Evolutionary conservation across 306 rosid genomes (phyloP).

Genomic region (Vicia faba): DNA sequence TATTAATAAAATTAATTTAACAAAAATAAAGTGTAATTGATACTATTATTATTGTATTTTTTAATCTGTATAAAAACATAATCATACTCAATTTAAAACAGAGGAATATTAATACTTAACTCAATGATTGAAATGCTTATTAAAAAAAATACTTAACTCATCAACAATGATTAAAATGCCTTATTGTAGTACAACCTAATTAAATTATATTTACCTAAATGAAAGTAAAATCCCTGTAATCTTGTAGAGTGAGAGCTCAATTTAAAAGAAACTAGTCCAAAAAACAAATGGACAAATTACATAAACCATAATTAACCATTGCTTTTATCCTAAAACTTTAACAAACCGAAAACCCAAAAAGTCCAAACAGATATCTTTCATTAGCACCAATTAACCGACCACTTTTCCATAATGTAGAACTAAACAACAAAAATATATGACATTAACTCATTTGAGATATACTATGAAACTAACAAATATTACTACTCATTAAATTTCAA

Average conservation of each 20-base stretch:
- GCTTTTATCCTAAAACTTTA: background rate
- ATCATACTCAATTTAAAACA: too few relatives aligned
- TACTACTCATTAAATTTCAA: constrained; percentile 41
- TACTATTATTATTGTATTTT: too few relatives aligned
- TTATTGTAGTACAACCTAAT: background rate
- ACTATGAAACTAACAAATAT: constrained; percentile 5
- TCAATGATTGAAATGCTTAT: too few relatives aligned
- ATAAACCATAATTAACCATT: constrained; percentile 12
- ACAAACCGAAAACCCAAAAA: constrained; percentile 28
- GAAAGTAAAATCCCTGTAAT: background rate
- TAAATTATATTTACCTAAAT: too few relatives aligned
- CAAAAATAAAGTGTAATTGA: too few relatives aligned
- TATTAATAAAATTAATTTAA: too few relatives aligned
- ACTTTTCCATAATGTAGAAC: constrained; percentile 19
- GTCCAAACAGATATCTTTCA: constrained; percentile 31
- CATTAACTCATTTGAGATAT: background rate
- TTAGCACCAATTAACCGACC: constrained; percentile 36
- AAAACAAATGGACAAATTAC: background rate
- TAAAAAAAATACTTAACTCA: background rate
- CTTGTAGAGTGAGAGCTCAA: background rate
- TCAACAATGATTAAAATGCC: background rate
- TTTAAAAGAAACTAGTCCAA: background rate
- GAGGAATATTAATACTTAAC: background rate
- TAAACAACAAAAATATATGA: constrained; percentile 34
- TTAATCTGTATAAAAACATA: too few relatives aligned